Base-by-base conservation (phyloP, 805 yeast genomes). In the Wickerhamomyces sydowiorum region DNA sequence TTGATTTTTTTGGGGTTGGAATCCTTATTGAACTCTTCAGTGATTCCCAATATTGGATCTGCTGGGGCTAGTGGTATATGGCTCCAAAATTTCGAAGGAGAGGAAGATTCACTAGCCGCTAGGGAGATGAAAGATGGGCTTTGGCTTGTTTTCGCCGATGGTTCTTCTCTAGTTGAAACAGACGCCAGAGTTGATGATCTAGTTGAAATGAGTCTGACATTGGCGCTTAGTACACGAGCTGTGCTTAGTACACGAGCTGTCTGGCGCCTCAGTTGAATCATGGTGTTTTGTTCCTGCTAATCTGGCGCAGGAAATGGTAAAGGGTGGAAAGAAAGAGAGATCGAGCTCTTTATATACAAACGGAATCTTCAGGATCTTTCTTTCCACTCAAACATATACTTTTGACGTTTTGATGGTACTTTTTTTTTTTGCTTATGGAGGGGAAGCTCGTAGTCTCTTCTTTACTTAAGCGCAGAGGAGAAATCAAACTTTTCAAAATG, bases 21-120 rank as follows among this genome's bases (percentile, higher is more conserved):
- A 63, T 90, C 97, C 45, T 70, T 70, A 59, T 74, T 75, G 73
- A 70, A 91, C 28, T 83, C 78, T 56, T 82, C 89, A 36, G 87
- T 76, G 52, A 88, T 75, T 29, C 96, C 88, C 50, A 83, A 65
- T 57, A 89, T 88, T 53, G 89, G 87, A 64, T 89, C 97, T 15
- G 96, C 88, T 37, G 95, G 93, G 7, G 86, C 87, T 10, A 41
- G 41, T 2, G 54, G 49, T 7, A 33, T 33, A 33, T 33, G 36
- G 13, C 19, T 22, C 36, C 36, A 33, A 14, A 33, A 33, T 10
- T 18, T 30, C 10, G 33, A 30, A 8, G 22, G 14, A 14, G 33
- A 30, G 6, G 33, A 18, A 8, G 20, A 18, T 6, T 12, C 20
- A 12, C n/a, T 12, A 17, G 33, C 33, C 21, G 33, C 33, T 30